phyloP scores from a whole-genome alignment of 73 alveolate genomes.

The Stentor coeruleus region DNA sequence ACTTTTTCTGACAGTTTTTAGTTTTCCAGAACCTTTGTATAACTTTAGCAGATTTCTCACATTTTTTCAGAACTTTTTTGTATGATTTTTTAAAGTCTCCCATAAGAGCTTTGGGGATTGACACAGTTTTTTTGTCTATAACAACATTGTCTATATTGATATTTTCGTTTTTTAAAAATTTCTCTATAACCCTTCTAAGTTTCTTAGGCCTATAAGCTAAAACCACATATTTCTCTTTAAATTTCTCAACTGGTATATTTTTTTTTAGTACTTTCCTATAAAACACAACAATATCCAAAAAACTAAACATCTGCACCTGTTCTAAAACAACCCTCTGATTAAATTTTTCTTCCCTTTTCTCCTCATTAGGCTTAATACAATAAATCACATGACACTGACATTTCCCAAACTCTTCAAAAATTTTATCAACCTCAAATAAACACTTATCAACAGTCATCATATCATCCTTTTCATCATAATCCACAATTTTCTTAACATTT shows the following conservation, averaged over 20 bases:
- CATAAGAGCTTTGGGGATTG: neutral
- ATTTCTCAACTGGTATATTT: neutral
- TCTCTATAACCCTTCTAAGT: neutral
- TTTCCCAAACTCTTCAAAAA: slow-evolving; percentile 55
- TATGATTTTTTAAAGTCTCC: slow-evolving; percentile 19
- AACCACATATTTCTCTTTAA: slow-evolving; percentile 33
- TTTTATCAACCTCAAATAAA: slow-evolving; percentile 54
- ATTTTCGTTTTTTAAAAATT: neutral
- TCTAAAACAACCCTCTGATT: neutral
- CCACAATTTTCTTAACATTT: slow-evolving; percentile 42
- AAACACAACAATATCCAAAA: neutral
- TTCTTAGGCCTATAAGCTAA: no score
- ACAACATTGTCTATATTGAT: slow-evolving; percentile 23
- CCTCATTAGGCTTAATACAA: slow-evolving; percentile 84
- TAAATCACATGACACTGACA: slow-evolving; percentile 76
- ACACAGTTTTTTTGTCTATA: neutral
- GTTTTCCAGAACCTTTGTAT: neutral
- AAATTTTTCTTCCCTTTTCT: slow-evolving; percentile 58
- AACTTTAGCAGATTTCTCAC: neutral
- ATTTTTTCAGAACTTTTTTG: neutral
- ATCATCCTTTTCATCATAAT: slow-evolving; percentile 49
- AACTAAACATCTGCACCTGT: neutral
- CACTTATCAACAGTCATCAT: slow-evolving; percentile 65
- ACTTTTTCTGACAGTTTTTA: neutral
- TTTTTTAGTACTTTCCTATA: neutral